Evolutionary conservation across 192 early-diverging fungal species (phyloP).

Genomic region (Rhizophagus prolifer): DNA sequence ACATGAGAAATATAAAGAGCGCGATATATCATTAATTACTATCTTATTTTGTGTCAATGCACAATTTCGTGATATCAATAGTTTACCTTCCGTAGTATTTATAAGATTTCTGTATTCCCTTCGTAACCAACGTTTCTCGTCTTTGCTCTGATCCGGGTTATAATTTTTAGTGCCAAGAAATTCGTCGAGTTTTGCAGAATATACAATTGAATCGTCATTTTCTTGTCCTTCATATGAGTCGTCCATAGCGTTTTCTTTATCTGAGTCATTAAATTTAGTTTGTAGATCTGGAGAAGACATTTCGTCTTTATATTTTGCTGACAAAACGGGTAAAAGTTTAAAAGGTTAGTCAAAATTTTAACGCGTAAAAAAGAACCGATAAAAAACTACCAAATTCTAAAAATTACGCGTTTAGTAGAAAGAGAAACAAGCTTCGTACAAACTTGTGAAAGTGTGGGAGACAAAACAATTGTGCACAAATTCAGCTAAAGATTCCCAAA

Average conservation of each 20-base stretch:
- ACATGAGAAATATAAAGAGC: background rate
- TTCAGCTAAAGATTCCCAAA: too few relatives aligned
- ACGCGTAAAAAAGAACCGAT: background rate
- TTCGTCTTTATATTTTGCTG: background rate
- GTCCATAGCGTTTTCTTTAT: slow-evolving; percentile 28
- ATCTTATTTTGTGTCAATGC: background rate
- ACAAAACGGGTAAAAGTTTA: background rate
- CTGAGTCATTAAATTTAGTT: background rate
- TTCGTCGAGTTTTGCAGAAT: background rate
- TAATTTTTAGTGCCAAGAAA: background rate
- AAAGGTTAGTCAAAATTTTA: background rate
- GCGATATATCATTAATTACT: too few relatives aligned
- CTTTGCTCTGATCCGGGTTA: slow-evolving; percentile 34
- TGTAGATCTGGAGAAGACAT: background rate
- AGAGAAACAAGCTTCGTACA: too few relatives aligned
- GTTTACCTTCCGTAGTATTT: slow-evolving; percentile 36
- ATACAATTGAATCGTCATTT: background rate
- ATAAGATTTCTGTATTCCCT: slow-evolving; percentile 42
- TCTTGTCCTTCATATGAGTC: background rate
- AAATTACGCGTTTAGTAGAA: too few relatives aligned
- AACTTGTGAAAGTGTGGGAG: too few relatives aligned
- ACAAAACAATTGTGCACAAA: too few relatives aligned
- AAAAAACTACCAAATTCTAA: background rate
- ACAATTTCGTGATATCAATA: background rate
- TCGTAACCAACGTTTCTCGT: slow-evolving; percentile 37